phyloP scores from a whole-genome alignment of 345 rosid genomes.

The thale cress (Arabidopsis thaliana) region TAIR10.1 NC_003070.9:7165501-7166000 shows the following conservation, averaged over 20 bases:
- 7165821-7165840: conserved; percentile 92
- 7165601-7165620: conserved; percentile 64
- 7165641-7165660: conserved; percentile 66
- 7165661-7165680: conserved; percentile 57
- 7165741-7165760: conserved; percentile 62
- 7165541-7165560: conserved; percentile 83
- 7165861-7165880: conserved; percentile 93
- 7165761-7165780: conserved; percentile 57
- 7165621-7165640: conserved; percentile 57
- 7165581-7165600: conserved; percentile 56
- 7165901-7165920: conserved; percentile 26
- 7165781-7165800: conserved; percentile 65
- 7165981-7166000: conserved; percentile 94
- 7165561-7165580: conserved; percentile 56
- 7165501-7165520: conserved; percentile 13
- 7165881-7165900: conserved; percentile 34
- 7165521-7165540: conserved; percentile 82
- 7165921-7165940: neutral
- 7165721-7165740: conserved; percentile 62
- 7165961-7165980: conserved; percentile 95
- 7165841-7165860: conserved; percentile 92
- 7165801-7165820: conserved; percentile 67
- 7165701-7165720: conserved; percentile 62
- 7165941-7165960: conserved; percentile 33
- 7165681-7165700: conserved; percentile 68